Conservation (phyloP, 208 protist genomes). For the Acanthamoeba sp. region DNA sequence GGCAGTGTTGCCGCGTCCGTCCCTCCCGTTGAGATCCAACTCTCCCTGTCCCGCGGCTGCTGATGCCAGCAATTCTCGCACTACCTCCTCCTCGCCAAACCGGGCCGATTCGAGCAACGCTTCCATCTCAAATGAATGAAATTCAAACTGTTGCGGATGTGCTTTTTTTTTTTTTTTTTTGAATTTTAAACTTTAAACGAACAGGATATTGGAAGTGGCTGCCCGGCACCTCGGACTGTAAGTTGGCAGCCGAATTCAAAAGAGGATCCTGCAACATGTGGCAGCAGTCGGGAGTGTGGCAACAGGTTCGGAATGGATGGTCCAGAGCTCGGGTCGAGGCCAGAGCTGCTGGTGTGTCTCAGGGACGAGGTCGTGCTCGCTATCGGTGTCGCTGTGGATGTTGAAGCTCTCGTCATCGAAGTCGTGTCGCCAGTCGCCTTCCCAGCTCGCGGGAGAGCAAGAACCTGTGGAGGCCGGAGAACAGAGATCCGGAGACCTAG, state of each 20-base stretch:
- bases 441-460: not conserved
- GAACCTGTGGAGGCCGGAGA: too few relatives aligned
- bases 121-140: not conserved
- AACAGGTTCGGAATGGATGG: too few relatives aligned
- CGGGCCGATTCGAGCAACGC: not conserved
- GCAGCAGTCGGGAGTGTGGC: too few relatives aligned
- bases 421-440: conserved; percentile 2
- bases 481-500: too few relatives aligned
- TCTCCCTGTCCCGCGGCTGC: not conserved
- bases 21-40: not conserved
- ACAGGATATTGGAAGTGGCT: too few relatives aligned
- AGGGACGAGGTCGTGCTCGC: not conserved
- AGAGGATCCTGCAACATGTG: too few relatives aligned
- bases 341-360: not conserved
- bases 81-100: conserved; percentile 55
- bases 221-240: too few relatives aligned
- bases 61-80: not conserved
- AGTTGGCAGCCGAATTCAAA: too few relatives aligned
- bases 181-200: not conserved
- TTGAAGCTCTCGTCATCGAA: not conserved
- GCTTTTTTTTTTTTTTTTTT: not conserved
- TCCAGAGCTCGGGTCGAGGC: not conserved
- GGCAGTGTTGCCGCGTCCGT: conserved; percentile 33
- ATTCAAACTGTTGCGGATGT: not conserved
- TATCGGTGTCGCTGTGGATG: not conserved